Percentiles rank a stretch among this genome's conserved stretches.
Conservation (phyloP, 805 yeast species). For the Lipomyces starkeyi region DNA sequence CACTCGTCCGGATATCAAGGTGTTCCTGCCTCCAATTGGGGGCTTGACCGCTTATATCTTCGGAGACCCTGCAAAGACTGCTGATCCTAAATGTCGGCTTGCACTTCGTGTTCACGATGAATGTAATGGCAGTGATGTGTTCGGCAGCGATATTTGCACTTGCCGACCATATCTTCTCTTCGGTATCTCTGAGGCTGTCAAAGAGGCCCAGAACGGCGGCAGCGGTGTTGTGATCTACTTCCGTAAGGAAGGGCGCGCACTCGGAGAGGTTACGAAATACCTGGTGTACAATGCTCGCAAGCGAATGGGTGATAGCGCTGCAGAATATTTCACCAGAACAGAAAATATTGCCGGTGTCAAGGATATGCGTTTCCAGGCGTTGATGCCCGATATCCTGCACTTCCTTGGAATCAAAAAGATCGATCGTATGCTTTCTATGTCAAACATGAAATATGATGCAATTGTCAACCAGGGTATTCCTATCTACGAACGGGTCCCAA, state of each 20-base stretch:
- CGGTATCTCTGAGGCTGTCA: conserved; percentile 71
- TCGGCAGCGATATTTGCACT: conserved; percentile 71
- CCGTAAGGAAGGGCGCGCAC: conserved; percentile 72
- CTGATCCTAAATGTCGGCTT: conserved; percentile 57
- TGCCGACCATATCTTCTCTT: conserved; percentile 71
- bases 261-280: conserved; percentile 74
- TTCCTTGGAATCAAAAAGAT: conserved; percentile 69
- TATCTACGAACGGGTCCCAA: conserved; percentile 65
- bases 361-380: conserved; percentile 73
- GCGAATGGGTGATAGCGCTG: conserved; percentile 71
- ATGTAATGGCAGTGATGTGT: conserved; percentile 73
- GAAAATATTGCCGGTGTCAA: conserved; percentile 76
- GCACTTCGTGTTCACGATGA: conserved; percentile 72
- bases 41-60: conserved; percentile 70
- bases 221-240: conserved; percentile 67
- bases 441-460: conserved; percentile 74
- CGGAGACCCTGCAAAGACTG: conserved; percentile 62
- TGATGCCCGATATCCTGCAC: conserved; percentile 73
- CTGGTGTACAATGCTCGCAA: conserved; percentile 73
- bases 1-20: conserved; percentile 70
- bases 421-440: conserved; percentile 72
- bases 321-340: conserved; percentile 69
- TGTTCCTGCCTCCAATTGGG: conserved; percentile 72
- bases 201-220: conserved; percentile 71
- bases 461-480: conserved; percentile 72